Evolutionary conservation across 257 asterid species (phyloP), one percentile per base, ranked within the genome.

Genomic region (Apocynum venetum): DNA sequence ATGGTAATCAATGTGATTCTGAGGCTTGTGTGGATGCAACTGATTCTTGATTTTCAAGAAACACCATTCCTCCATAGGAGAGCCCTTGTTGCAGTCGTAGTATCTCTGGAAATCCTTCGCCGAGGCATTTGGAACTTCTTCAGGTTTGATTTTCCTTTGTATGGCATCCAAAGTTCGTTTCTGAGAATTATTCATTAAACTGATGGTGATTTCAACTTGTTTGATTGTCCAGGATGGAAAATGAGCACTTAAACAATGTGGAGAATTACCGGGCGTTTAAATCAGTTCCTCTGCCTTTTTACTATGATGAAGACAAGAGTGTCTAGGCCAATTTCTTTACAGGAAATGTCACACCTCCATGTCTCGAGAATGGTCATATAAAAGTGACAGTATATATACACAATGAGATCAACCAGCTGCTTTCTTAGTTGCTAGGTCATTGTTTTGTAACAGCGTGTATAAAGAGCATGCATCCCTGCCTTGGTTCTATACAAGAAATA

Each of bases 21-120:
- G 73, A 92, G 97, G 66, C 95, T 92, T 25, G 97, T 82, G 5
- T 94, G 98, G 98, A 89, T 94, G 97, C 97, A 92, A 82, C n/a
- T 86, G 72, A 91, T 94, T 84, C 88, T 89, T 73, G 91, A 88
- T 80, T 75, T 89, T 69, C 6, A 83, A 9, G 82, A 87, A 1
- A 35, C 81, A 0, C 81, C 84, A 17, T 87, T 86, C 79, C 87
- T 94, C 64, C 98, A 92, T 44, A 49, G 11, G 80, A 86, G 47
- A 64, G 97, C 90, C 69, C 75, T 87, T 80, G 12, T 81, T 78
- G 94, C 96, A 0, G 7, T 92, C 8, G 84, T 92, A 36, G 97
- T 96, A 46, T 82, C 89, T 86, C 76, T 94, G 78, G 98, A 94
- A 86, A 94, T 92, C 38, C 77, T 92, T 51, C 94, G 98, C 6